phyloP scores from a whole-genome alignment of 2,329 filamentous ascomycete species.

The Xylaria arbuscula region DNA sequence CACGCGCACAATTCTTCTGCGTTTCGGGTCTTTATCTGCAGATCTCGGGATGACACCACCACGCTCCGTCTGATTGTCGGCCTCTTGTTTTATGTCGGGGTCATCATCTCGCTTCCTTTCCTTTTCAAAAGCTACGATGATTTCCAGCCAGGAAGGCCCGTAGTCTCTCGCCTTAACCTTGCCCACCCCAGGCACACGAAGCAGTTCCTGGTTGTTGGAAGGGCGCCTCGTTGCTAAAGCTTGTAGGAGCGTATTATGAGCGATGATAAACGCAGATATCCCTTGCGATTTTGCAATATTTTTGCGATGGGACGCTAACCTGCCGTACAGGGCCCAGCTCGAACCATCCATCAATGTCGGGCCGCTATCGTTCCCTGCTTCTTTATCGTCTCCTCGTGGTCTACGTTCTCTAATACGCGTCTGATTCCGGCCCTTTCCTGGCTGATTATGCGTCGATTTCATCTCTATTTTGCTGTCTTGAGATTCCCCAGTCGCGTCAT shows the following conservation, averaged over 20 bases:
- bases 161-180: conserved; percentile 23
- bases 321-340: conserved; percentile 14
- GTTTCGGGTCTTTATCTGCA: conserved; percentile 10
- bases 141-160: conserved; percentile 29
- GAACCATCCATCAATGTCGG: conserved; percentile 10
- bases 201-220: conserved; percentile 24
- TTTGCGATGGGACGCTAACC: conserved; percentile 21
- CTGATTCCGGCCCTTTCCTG: neutral
- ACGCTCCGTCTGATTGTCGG: neutral
- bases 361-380: neutral
- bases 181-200: conserved; percentile 24
- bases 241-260: conserved; percentile 20
- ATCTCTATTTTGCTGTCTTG: neutral
- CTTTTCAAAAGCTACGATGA: conserved; percentile 29
- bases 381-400: neutral
- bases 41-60: no score
- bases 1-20: conserved; percentile 2
- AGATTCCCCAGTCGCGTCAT: neutral
- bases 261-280: conserved; percentile 17
- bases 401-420: neutral
- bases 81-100: neutral
- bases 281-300: conserved; percentile 6
- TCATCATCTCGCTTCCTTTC: conserved; percentile 8
- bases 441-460: neutral
- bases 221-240: conserved; percentile 22